Base-by-base conservation (phyloP, 805 yeast species). In the Jamesozyma jinghongensis region DNA sequence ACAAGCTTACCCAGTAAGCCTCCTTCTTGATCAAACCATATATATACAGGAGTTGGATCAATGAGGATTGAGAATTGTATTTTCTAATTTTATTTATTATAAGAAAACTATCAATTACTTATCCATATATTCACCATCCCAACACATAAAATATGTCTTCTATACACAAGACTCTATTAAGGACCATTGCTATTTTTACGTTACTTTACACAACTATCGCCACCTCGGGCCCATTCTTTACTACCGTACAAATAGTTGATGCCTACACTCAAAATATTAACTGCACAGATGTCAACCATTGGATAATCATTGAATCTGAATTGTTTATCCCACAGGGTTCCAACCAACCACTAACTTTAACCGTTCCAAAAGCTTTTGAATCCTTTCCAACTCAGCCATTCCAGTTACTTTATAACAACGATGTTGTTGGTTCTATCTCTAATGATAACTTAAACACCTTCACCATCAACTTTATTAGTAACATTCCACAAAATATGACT, bases 241-340 rank as follows among this genome's bases (percentile, higher is more conserved):
- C 49, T 5, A 43, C 40, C 34, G 49, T 58, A 8, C 48, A 49
- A 29, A 19, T 59, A 3, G 27, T 48, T n/a, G 61, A 58, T 37
- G 40, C 59, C 11, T 44, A 49, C 36, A 47, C 58, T 2, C 44
- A 45, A 5, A 36, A 47, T n/a, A 37, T 45, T 13, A 42, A 48
- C 17, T 56, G 57, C 31, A 50, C 51, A 10, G 57, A 57, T 38
- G 41, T 46, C 18, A 40, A 49, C 35, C 59, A 57, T 38, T 54
- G 56, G 57, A 56, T 59, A 38, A 14, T 53, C 19, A 42, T 59
- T 12, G 48, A 49, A 27, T 58, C 56, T 3, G 56, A 53, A 32
- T 25, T 59, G 19, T 50, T 42, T 31, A 46, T 57, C 12, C 44
- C 57, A 3, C 42, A 46, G 25, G 57, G 54, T 18, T 14, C 17